Evolutionary conservation across 2,329 filamentous ascomycete genomes (phyloP).

Genomic region (Penicillium sp.): DNA sequence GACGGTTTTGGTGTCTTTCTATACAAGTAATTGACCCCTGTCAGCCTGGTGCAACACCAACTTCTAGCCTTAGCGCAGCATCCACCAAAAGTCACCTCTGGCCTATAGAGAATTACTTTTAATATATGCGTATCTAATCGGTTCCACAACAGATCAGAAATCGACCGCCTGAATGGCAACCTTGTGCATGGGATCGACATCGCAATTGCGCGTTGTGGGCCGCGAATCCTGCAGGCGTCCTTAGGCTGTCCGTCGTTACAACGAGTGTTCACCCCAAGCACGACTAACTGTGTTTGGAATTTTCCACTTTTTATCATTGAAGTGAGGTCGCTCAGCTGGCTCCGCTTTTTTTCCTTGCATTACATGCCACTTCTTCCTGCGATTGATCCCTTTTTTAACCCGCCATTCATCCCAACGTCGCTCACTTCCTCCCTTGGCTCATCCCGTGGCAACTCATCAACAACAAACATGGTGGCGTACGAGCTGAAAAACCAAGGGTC

Average conservation of each 20-base stretch:
- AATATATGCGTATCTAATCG: background rate
- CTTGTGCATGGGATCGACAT: background rate
- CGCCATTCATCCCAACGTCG: background rate
- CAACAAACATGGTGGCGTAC: slow-evolving; percentile 2
- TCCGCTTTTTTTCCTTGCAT: slow-evolving; percentile 4
- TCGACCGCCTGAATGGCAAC: background rate
- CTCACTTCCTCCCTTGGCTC: slow-evolving; percentile 3
- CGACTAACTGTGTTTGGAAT: background rate
- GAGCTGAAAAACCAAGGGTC: slow-evolving; percentile 1
- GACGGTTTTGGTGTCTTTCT: background rate
- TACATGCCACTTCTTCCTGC: background rate
- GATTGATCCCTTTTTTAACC: slow-evolving; percentile 1
- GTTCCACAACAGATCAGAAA: background rate
- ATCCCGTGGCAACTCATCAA: background rate
- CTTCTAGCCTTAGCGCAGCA: background rate
- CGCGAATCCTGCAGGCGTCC: background rate
- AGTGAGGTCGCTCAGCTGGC: no score
- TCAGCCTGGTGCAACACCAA: background rate
- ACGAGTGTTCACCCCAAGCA: background rate
- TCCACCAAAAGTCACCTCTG: background rate
- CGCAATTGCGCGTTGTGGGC: slow-evolving; percentile 1
- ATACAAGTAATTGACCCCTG: background rate
- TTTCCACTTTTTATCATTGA: no score
- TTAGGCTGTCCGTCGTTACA: background rate
- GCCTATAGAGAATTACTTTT: background rate